These are phyloP conservation scores for Prosopis cineraria DNA, from an alignment of 306 rosid species.

Conservation along the genomic window DNA sequence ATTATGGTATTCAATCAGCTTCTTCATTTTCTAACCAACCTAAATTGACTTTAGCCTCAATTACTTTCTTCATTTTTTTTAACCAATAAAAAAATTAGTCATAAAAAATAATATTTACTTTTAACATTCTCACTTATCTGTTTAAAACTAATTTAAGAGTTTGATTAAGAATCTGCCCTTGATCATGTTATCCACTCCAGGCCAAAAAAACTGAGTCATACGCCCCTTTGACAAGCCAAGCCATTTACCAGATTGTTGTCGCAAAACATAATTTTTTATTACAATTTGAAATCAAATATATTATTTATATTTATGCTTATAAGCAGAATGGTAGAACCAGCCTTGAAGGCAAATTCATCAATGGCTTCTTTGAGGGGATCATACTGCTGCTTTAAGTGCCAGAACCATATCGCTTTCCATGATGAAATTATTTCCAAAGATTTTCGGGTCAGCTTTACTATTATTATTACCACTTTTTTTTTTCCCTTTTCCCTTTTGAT, in stretches of 20 bases:
- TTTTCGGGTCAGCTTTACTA: conserved; percentile 56
- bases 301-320: conserved; percentile 16
- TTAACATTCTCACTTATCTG: neutral
- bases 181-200: neutral
- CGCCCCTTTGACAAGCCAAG: conserved; percentile 22
- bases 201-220: neutral
- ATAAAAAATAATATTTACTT: neutral
- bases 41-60: conserved; percentile 12
- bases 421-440: conserved; percentile 70
- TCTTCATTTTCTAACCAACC: conserved; percentile 36
- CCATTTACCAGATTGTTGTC: neutral
- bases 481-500: conserved; percentile 23
- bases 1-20: conserved; percentile 7
- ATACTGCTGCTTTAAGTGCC: conserved; percentile 78
- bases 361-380: conserved; percentile 53
- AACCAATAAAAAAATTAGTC: neutral
- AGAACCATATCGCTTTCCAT: conserved; percentile 58
- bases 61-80: conserved; percentile 33
- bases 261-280: neutral
- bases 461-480: neutral
- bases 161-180: neutral
- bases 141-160: neutral
- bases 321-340: conserved; percentile 22
- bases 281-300: neutral
- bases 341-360: conserved; percentile 34